A percentile compares a stretch with the other conserved stretches of the same genome.
These are phyloP conservation scores for Abelmoschus esculentus DNA, from an alignment of 345 rosid species.

Conservation along the genomic window DNA sequence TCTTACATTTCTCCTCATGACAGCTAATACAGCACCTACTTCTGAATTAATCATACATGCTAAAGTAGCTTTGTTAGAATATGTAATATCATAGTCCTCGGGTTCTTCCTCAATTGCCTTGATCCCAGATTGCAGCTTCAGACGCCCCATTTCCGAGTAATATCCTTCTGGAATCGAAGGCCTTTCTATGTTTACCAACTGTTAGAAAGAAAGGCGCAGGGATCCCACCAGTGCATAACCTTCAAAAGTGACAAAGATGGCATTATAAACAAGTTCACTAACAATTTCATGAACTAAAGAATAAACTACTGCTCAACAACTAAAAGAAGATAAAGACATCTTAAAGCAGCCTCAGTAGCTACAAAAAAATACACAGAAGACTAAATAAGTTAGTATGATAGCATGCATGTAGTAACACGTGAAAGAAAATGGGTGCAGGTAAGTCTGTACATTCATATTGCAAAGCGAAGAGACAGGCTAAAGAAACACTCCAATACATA, in stretches of 20 bases:
- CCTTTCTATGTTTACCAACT: constrained; percentile 15
- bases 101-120: constrained; percentile 94
- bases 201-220: constrained; percentile 12
- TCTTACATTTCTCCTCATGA: constrained; percentile 96
- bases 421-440: background rate
- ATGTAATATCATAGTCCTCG: constrained; percentile 60
- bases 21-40: constrained; percentile 87
- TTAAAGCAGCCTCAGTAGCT: background rate
- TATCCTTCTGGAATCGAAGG: constrained; percentile 23
- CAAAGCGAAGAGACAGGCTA: background rate
- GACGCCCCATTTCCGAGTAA: constrained; percentile 65
- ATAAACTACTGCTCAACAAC: background rate
- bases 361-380: background rate
- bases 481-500: background rate
- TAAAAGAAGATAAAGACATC: background rate
- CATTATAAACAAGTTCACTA: constrained; percentile 3
- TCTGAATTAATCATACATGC: constrained; percentile 86
- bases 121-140: constrained; percentile 83
- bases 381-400: background rate
- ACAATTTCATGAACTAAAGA: background rate
- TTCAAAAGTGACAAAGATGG: constrained; percentile 17
- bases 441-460: background rate
- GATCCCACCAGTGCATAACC: constrained; percentile 26
- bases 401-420: background rate
- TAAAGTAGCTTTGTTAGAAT: constrained; percentile 49